Evolutionary conservation across 2,329 filamentous ascomycete species (phyloP).

Genomic region (Xylaria sp.): DNA sequence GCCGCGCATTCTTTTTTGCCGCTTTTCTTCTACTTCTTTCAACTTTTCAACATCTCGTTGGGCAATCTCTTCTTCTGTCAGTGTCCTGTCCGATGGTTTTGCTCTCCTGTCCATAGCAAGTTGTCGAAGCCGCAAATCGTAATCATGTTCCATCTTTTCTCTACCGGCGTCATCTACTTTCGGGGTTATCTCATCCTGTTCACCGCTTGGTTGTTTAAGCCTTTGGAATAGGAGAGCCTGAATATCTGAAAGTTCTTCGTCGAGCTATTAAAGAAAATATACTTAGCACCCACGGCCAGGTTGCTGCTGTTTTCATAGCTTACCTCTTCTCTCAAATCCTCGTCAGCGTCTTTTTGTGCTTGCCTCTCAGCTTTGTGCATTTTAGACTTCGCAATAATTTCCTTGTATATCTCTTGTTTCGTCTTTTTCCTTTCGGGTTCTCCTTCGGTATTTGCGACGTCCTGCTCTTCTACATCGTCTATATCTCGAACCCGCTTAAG

Average conservation of each 20-base stretch:
- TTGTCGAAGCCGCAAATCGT: conserved; percentile 82
- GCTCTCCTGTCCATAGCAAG: conserved; percentile 85
- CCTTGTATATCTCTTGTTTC: conserved; percentile 97
- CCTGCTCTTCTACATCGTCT: conserved; percentile 55
- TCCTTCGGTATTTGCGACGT: conserved; percentile 68
- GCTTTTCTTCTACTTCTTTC: conserved; percentile 81
- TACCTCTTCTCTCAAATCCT: conserved; percentile 63
- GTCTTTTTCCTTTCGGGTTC: conserved; percentile 87
- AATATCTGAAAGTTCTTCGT: conserved; percentile 81
- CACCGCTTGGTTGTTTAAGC: conserved; percentile 45
- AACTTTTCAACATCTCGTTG: conserved; percentile 78
- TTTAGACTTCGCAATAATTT: conserved; percentile 97
- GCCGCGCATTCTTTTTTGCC: conserved; percentile 85
- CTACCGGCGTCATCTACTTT: conserved; percentile 63
- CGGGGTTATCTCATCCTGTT: conserved; percentile 33
- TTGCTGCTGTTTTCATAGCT: background rate
- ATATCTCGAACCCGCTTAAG: conserved; percentile 61
- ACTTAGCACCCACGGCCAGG: conserved; percentile 3
- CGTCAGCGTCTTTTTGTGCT: conserved; percentile 89
- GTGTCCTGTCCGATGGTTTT: conserved; percentile 83
- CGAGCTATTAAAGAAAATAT: conserved; percentile 62
- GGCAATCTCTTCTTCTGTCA: conserved; percentile 86
- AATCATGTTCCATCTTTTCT: conserved; percentile 78
- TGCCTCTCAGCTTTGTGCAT: conserved; percentile 94
- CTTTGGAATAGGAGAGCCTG: conserved; percentile 70